A percentile compares a stretch with the other conserved stretches of the same genome.
These are phyloP conservation scores for Nakazawaea anatomiae DNA, from an alignment of 805 yeast species.

Conservation along the genomic window DNA sequence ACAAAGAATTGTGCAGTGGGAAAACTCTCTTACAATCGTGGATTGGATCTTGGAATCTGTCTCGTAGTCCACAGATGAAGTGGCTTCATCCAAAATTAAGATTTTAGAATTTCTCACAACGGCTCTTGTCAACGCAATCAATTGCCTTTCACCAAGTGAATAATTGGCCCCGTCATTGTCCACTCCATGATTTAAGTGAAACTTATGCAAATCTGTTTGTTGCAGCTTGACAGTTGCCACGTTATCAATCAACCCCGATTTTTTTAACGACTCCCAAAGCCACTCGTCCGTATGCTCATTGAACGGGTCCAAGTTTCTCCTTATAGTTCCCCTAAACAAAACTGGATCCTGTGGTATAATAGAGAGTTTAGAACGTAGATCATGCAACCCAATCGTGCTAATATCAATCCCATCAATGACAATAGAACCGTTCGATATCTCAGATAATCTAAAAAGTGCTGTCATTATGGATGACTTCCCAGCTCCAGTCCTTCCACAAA, in stretches of 20 bases:
- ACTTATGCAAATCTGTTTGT: conserved; percentile 40
- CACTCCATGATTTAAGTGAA: conserved; percentile 54
- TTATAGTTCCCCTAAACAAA: conserved; percentile 51
- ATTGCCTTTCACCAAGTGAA: conserved; percentile 67
- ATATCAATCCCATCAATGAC: conserved; percentile 56
- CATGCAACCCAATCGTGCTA: conserved; percentile 42
- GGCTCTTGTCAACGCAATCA: conserved; percentile 67
- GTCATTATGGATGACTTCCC: conserved; percentile 70
- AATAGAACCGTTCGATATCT: conserved; percentile 42
- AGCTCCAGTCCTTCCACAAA: conserved; percentile 90
- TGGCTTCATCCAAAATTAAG: conserved; percentile 69
- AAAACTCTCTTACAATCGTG: conserved; percentile 54
- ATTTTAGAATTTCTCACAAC: conserved; percentile 57
- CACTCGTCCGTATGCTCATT: conserved; percentile 40
- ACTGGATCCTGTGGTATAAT: conserved; percentile 75
- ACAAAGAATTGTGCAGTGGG: conserved; percentile 59
- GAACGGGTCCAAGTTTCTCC: conserved; percentile 62
- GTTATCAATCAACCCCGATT: conserved; percentile 49
- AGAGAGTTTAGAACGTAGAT: conserved; percentile 51
- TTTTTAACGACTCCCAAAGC: conserved; percentile 55
- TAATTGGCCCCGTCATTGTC: conserved; percentile 68
- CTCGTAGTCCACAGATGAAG: conserved; percentile 69
- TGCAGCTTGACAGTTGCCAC: conserved; percentile 29
- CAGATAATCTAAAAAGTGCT: conserved; percentile 53
- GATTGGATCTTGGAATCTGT: conserved; percentile 64